Evolutionary conservation across 2,329 filamentous ascomycete genomes (phyloP), one percentile per base, ranked within the genome.

Genomic region (Amphichorda felina): DNA sequence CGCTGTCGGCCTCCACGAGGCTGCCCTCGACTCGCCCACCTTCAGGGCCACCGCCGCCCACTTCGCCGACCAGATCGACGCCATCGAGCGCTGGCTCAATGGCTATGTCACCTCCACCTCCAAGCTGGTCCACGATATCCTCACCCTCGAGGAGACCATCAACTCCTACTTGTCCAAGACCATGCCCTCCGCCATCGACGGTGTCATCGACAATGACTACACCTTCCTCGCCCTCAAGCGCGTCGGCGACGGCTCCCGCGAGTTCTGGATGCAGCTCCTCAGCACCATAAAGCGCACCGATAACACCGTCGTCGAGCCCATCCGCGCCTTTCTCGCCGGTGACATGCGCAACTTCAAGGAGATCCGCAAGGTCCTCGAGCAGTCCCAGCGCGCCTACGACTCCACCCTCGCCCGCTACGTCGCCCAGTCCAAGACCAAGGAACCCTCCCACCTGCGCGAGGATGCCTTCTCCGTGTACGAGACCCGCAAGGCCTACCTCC

Each of bases 381-480:
- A 75, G 32, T 69, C 84, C 0, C 91, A 98, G 57, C 85, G 86
- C 57, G 72, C 74, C 3, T 94, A 88, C 50, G 91, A 98, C 54
- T 72, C 73, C 37, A 76, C 83, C 3, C 71, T 95, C 39, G 75
- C 83, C 16, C 77, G 88, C 39, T 96, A 94, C 51, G 72, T 87
- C 5, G 68, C 73, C 3, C 87, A 95, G 57, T 82, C 79, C 44
- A 96, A 95, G 64, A 80, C 85, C 5, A 98, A 96, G 59, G 91
- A 98, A 57, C 75, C 89, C 0, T 95, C 87, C 0, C 75, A 87
- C 1, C 66, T 98, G 38, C 74, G 91, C 40, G 91, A 98, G 56
- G 91, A 98, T 58, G 91, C 91, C 1, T 98, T 98, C 50, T 80
- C 91, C 53, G 75, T 96, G 26, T 91, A 94, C 53, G 91, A 96